Base-by-base conservation (phyloP, 2,329 filamentous ascomycete species). In the Akanthomyces lecanii region DNA sequence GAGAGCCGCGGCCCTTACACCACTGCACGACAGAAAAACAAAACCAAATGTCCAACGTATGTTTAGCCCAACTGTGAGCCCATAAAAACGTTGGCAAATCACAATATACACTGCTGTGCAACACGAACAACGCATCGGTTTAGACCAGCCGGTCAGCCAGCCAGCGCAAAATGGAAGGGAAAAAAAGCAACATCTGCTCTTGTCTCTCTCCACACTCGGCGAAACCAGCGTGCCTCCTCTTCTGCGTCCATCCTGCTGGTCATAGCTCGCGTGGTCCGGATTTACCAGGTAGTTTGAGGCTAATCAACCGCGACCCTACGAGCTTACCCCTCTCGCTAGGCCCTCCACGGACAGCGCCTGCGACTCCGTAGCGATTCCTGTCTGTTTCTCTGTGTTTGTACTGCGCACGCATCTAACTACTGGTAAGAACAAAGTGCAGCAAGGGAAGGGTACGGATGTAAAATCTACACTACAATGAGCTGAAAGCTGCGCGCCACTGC, bases 131-230 rank as follows among this genome's bases (percentile, higher is more conserved):
- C 38, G 38, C 53, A 48, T 40, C n/a, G 5, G 38, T 25, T 23
- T 25, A 59, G 21, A 28, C 45, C 36, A 42, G 45, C 47, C 16
- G 11, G 33, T 14, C 44, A 38, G 45, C 21, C 16, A 54, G 50
- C n/a, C 18, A 40, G 21, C 16, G 48, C 33, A 42, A 30, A 44
- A 45, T 6, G 23, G 23, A 30, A 12, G 36, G 36, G 14, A n/a
- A 23, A 40, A 28, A 50, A 48, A 58, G 55, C 55, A 58, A 48
- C 28, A n/a, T n/a, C 56, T 42, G 1, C 33, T 59, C 45, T 42
- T 59, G 45, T 42, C 47, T 42, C 56, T 60, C 47, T 52, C 57
- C 47, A 60, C 57, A 44, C 3, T 52, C 33, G 44, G 45, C 56
- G 33, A 50, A 33, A 50, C 33, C 16, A 33, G 57, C 56, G 38